Base-by-base conservation (phyloP, 2,329 filamentous ascomycete genomes). In the Thelonectria discophora region DNA sequence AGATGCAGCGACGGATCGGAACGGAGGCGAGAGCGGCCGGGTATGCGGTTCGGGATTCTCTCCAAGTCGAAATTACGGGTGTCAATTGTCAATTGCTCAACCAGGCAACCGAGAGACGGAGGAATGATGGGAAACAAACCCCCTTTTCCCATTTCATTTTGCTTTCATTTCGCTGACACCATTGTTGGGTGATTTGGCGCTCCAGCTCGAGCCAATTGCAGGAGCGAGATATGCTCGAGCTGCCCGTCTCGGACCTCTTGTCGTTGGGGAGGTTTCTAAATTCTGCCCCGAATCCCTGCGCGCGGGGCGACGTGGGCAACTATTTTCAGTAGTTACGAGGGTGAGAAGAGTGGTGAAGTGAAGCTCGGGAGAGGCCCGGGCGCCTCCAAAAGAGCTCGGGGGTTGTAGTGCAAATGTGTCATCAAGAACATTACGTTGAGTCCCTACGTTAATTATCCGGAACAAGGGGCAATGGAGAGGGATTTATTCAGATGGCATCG, bases 81-180 rank as follows among this genome's bases (percentile, higher is more conserved):
- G n/a, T n/a, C n/a, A n/a, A n/a, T n/a, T n/a, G n/a, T n/a, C n/a
- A n/a, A n/a, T n/a, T n/a, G n/a, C n/a, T n/a, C n/a, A n/a, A n/a
- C n/a, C n/a, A n/a, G n/a, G n/a, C n/a, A n/a, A n/a, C n/a, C n/a
- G n/a, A n/a, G 24, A 24, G 24, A 4, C 7, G 24, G 24, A 24
- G 24, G 24, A 24, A 24, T 24, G 24, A 24, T 4, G 24, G 24
- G 4, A 39, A 39, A 6, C 8, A 5, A 4, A 5, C 34, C 34
- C 34, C 8, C 34, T 11, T 50, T 57, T 40, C 34, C 20, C 20
- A 2, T 12, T 32, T 5, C 21, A 17, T 42, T 48, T 49, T 39
- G 52, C 43, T 18, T 63, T 57, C 64, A 71, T 71, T 71, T 71
- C 69, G 58, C 64, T 60, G 62, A 60, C 55, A 50, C 60, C 58